Evolutionary conservation across 1,284 basidiomycete species (phyloP).

Genomic region (Bjerkandera adusta): DNA sequence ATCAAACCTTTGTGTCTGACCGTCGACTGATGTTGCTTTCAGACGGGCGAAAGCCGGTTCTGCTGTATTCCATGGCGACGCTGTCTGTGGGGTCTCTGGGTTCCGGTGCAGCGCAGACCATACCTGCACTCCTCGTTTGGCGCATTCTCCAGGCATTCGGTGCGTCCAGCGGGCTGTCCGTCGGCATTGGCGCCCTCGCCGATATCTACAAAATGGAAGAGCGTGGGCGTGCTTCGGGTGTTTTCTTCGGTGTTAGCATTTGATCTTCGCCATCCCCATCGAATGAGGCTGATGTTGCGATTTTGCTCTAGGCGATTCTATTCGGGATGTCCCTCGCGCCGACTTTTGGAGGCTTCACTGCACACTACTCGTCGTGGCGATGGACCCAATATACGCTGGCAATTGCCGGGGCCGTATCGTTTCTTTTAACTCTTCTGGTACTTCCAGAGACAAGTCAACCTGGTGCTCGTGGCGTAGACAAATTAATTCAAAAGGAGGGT

Average conservation of each 20-base stretch:
- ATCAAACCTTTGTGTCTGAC: background rate
- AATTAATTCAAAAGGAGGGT: constrained; percentile 20
- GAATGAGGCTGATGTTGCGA: background rate
- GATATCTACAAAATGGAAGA: constrained; percentile 42
- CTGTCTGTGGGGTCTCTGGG: constrained; percentile 59
- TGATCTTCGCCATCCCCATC: background rate
- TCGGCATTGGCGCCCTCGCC: constrained; percentile 44
- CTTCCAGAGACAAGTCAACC: constrained; percentile 73
- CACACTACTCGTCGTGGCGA: constrained; percentile 66
- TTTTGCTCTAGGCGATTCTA: constrained; percentile 23
- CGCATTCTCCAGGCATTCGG: constrained; percentile 65
- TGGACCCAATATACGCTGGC: constrained; percentile 55
- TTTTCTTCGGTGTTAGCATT: constrained; percentile 36
- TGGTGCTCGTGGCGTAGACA: constrained; percentile 45
- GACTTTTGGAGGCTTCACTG: constrained; percentile 36
- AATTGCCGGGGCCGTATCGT: constrained; percentile 39
- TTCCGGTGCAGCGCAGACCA: constrained; percentile 43
- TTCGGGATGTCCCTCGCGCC: constrained; percentile 33
- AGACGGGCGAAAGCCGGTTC: constrained; percentile 67
- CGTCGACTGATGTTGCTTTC: background rate
- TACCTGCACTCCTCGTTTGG: constrained; percentile 54
- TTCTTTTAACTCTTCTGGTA: constrained; percentile 44
- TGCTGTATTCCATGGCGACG: constrained; percentile 56
- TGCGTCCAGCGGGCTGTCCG: constrained; percentile 35
- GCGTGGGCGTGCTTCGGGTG: constrained; percentile 41